Evolutionary conservation across 2,329 filamentous ascomycete species (phyloP), one percentile per base, ranked within the genome.

Genomic region (Botrytis elliptica): DNA sequence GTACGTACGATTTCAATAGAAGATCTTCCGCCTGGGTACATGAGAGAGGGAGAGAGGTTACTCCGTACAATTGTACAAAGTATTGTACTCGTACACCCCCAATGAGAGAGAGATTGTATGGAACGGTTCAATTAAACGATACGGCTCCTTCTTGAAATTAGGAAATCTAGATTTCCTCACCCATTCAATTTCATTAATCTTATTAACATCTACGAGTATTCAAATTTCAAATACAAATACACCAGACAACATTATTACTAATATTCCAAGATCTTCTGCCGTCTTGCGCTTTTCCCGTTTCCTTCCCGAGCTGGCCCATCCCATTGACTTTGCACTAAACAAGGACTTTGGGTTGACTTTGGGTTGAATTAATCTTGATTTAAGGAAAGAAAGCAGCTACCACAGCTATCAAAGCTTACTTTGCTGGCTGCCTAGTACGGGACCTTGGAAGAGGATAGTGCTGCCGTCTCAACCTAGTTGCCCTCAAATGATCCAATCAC

Each of bases 311-410:
- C 29, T 33, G 18, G 18, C 18, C 38, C 38, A 42, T 52, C 22
- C 18, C n/a, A 49, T 33, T 22, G 20, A 66, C 10, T 46, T 29
- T 36, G 44, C 44, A 10, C 44, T 9, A 65, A 33, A 33, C 63
- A 44, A 46, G n/a, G 63, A 36, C n/a, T 44, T 63, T 63, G 25
- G 40, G n/a, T 65, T 44, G 63, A 36, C n/a, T 44, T 63, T 63
- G 25, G 40, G n/a, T 65, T 44, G 20, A 66, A 64, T 33, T 49
- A 66, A 36, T 29, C 63, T 46, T 68, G 42, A 42, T 33, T 49
- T 42, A 68, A 68, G 64, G 20, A 40, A 55, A 29, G 33, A 33
- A 55, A 49, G 64, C 65, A 49, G 64, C 65, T 40, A 55, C 46
- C 36, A n/a, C 3, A 25, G 36, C 12, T 62, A n/a, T 55, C 36